Evolutionary conservation across 2,329 filamentous ascomycete genomes (phyloP).

Genomic region (Fusarium oligoseptatum): DNA sequence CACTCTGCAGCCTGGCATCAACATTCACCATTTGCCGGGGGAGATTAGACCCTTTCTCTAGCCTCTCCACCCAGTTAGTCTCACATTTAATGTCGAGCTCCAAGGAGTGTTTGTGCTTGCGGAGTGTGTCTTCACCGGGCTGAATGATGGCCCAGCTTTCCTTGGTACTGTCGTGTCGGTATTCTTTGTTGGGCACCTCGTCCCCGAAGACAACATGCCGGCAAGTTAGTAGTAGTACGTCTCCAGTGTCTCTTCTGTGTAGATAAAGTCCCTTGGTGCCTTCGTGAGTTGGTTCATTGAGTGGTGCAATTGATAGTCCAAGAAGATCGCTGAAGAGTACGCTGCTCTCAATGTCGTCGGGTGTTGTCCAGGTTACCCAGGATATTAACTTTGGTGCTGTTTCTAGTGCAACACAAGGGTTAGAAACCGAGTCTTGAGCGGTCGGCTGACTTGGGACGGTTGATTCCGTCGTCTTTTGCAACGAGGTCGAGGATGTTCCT

Average conservation of each 20-base stretch:
- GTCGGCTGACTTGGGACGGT: not conserved
- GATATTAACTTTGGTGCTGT: not conserved
- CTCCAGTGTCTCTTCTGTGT: not conserved
- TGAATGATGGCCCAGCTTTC: not conserved
- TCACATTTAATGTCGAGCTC: not conserved
- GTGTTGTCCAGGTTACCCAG: not conserved
- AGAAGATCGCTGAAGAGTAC: not conserved
- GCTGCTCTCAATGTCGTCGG: not conserved
- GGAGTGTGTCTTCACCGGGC: not conserved
- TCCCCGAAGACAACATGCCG: slow-evolving; percentile 15
- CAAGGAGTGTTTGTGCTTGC: not conserved
- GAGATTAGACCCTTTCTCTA: not conserved
- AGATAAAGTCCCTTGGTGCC: not conserved
- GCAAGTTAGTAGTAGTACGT: slow-evolving; percentile 32
- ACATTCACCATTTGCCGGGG: not conserved
- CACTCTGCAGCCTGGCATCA: not conserved
- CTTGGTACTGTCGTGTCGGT: not conserved
- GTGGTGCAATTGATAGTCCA: slow-evolving; percentile 9
- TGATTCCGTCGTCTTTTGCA: not conserved
- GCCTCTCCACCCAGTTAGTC: not conserved
- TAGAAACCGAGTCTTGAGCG: not conserved
- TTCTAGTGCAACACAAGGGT: not conserved
- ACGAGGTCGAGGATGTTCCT: not conserved
- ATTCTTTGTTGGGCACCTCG: not conserved
- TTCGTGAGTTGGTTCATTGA: slow-evolving; percentile 36